phyloP scores from a whole-genome alignment of 345 rosid species.

The Populus pruinosa region DNA sequence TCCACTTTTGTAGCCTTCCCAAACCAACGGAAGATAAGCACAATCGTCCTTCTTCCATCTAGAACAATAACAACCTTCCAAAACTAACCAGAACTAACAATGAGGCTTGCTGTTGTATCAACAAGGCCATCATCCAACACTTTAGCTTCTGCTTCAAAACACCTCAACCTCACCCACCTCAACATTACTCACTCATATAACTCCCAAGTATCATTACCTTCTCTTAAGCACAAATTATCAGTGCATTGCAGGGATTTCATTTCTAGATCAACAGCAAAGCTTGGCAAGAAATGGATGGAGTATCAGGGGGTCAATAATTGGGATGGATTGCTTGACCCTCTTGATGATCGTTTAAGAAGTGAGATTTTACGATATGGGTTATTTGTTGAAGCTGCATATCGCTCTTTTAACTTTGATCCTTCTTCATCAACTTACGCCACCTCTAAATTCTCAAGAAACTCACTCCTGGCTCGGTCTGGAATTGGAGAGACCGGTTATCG shows the following conservation, averaged over 20 bases:
- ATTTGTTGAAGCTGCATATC: conserved; percentile 26
- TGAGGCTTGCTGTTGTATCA: conserved; percentile 9
- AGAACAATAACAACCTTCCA: not conserved
- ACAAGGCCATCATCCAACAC: not conserved
- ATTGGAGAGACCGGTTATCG: conserved; percentile 16
- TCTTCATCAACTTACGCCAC: conserved; percentile 26
- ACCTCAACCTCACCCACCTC: not conserved
- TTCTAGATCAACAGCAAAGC: not conserved
- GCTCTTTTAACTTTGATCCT: conserved; percentile 30
- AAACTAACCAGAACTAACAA: not conserved
- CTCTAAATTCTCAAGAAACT: conserved; percentile 12
- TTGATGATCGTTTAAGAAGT: conserved; percentile 16
- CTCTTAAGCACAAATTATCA: not conserved
- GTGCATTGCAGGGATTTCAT: not conserved
- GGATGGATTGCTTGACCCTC: conserved; percentile 32
- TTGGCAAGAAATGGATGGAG: conserved; percentile 25
- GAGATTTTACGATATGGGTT: conserved; percentile 27
- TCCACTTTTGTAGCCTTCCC: not conserved
- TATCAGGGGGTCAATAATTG: conserved; percentile 28
- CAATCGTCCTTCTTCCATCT: not conserved
- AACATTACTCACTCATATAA: not conserved
- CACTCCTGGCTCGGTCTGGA: conserved; percentile 10
- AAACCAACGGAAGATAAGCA: not conserved
- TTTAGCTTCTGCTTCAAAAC: not conserved
- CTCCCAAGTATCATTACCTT: not conserved